Evolutionary conservation across 1,284 basidiomycete species (phyloP).

Genomic region (Austroboletus niveus): DNA sequence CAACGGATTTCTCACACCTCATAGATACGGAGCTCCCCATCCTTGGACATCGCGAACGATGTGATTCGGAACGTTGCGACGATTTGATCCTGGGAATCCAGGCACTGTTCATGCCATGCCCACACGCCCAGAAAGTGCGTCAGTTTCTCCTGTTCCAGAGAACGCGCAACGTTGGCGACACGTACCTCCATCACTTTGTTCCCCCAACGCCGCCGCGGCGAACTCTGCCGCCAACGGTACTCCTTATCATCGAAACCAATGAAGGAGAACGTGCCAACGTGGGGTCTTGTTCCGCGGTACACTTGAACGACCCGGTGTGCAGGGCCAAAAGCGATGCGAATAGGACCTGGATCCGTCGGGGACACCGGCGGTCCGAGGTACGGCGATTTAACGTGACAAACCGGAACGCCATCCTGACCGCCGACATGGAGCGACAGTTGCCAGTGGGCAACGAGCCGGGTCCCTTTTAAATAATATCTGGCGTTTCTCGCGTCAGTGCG

Average conservation of each 20-base stretch:
- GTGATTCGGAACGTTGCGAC: constrained; percentile 35
- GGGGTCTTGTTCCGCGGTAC: constrained; percentile 6
- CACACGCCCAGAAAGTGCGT: neutral
- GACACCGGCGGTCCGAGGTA: constrained; percentile 26
- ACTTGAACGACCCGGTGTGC: constrained; percentile 11
- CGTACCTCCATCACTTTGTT: constrained; percentile 1
- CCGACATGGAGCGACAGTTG: constrained; percentile 20
- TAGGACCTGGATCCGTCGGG: constrained; percentile 14
- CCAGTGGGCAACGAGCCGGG: constrained; percentile 20
- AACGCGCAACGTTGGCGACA: neutral
- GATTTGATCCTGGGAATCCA: constrained; percentile 19
- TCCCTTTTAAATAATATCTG: constrained; percentile 27
- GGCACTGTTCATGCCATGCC: constrained; percentile 18
- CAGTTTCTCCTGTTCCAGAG: neutral
- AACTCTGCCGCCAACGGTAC: constrained; percentile 25
- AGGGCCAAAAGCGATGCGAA: constrained; percentile 16
- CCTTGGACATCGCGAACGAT: constrained; percentile 29
- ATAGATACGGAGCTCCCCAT: constrained; percentile 32
- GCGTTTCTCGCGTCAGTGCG: neutral
- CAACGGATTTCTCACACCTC: constrained; percentile 19
- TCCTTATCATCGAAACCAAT: constrained; percentile 21
- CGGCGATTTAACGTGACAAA: constrained; percentile 29
- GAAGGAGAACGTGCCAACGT: constrained; percentile 17
- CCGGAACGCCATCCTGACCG: constrained; percentile 14
- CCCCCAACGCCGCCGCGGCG: constrained; percentile 5